Evolutionary conservation across 208 protist species (phyloP).

Genomic region (Plasmodiophora brassicae): DNA sequence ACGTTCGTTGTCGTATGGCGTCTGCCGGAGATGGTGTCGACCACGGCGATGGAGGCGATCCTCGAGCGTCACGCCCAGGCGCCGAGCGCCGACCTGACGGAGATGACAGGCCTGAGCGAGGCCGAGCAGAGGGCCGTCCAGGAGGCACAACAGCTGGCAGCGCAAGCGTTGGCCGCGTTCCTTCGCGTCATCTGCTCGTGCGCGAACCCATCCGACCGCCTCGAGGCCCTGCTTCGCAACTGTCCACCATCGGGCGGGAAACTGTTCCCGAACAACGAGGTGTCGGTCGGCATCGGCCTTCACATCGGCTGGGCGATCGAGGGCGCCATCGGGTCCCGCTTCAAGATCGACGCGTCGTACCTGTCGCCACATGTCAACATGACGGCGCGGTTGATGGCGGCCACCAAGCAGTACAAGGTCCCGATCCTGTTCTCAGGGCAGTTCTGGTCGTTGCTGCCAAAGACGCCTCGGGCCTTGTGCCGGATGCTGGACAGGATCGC

Average conservation of each 20-base stretch:
- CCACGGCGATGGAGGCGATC: neutral
- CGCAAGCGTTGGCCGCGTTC: neutral
- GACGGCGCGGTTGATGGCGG: conserved; percentile 45
- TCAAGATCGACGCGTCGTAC: conserved; percentile 56
- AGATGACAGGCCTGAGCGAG: neutral
- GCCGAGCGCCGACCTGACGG: neutral
- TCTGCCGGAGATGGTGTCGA: neutral
- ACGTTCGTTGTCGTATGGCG: conserved; percentile 34
- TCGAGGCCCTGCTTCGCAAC: neutral
- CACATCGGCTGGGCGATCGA: conserved; percentile 54
- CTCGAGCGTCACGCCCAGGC: neutral
- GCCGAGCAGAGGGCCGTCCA: neutral
- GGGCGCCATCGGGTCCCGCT: conserved; percentile 47
- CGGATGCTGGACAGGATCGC: neutral
- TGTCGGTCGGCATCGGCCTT: conserved; percentile 42
- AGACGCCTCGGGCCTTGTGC: neutral
- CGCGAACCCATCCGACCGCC: neutral
- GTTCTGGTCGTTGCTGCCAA: conserved; percentile 23
- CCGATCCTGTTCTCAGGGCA: neutral
- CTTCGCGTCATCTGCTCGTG: conserved; percentile 15
- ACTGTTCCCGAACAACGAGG: neutral
- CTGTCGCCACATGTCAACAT: conserved; percentile 55
- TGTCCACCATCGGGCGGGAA: neutral
- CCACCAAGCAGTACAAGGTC: conserved; percentile 51
- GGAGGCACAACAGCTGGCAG: neutral